These are phyloP conservation scores for Suillus lakei DNA, from an alignment of 768 basidiomycete species.

Conservation along the genomic window DNA sequence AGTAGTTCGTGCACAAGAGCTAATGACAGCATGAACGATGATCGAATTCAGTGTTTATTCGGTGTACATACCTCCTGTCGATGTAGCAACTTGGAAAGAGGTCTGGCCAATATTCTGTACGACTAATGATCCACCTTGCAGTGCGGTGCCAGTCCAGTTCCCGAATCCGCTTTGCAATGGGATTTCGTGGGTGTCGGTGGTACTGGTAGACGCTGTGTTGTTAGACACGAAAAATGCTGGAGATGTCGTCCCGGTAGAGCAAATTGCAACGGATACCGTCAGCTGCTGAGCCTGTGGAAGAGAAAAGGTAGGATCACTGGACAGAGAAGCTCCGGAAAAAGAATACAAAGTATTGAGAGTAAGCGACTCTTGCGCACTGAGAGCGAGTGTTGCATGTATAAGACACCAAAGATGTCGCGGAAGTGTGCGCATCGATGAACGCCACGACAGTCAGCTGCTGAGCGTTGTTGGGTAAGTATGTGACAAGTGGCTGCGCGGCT, in stretches of 20 bases:
- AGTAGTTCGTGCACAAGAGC: slow-evolving; percentile 54
- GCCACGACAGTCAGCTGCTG: not conserved
- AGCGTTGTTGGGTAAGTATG: not conserved
- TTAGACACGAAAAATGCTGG: slow-evolving; percentile 69
- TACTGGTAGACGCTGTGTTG: slow-evolving; percentile 24
- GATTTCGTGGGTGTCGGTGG: slow-evolving; percentile 52
- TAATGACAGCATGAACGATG: slow-evolving; percentile 25
- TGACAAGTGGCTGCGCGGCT: not conserved
- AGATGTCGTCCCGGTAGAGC: slow-evolving; percentile 36
- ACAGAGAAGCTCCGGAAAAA: slow-evolving; percentile 34
- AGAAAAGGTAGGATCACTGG: slow-evolving; percentile 43
- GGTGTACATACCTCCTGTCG: slow-evolving; percentile 42
- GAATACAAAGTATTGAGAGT: slow-evolving; percentile 40
- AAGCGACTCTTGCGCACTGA: slow-evolving; percentile 31
- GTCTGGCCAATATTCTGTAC: slow-evolving; percentile 46
- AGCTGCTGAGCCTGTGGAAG: slow-evolving; percentile 46
- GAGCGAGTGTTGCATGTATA: slow-evolving; percentile 9
- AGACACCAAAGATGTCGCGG: slow-evolving; percentile 11
- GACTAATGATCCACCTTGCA: slow-evolving; percentile 55
- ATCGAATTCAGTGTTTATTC: not conserved
- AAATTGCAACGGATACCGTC: slow-evolving; percentile 55
- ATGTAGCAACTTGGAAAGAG: slow-evolving; percentile 64
- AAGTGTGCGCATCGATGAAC: slow-evolving; percentile 3
- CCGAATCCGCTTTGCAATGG: slow-evolving; percentile 52
- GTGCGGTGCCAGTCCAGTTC: slow-evolving; percentile 51